phyloP scores from a whole-genome alignment of 1,284 basidiomycete species.

The Puccinia coronata region DNA sequence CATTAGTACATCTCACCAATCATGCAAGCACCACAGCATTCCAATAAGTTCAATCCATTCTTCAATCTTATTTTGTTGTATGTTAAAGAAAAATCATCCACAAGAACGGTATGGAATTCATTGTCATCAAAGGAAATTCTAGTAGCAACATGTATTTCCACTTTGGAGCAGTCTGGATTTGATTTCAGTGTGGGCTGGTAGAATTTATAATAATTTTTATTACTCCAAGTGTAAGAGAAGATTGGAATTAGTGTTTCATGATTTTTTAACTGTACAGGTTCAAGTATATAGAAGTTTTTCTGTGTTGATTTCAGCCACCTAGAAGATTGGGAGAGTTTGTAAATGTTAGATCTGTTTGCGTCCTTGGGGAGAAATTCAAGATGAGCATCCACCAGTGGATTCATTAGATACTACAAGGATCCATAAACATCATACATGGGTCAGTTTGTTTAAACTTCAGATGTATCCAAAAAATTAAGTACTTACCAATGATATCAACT shows the following conservation, averaged over 20 bases:
- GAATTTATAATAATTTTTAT: not conserved
- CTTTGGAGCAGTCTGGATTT: not conserved
- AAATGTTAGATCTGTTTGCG: not conserved
- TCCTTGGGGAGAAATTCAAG: slow-evolving; percentile 2
- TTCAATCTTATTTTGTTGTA: not conserved
- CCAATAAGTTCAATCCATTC: not conserved
- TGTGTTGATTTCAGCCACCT: not conserved
- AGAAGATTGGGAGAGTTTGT: not conserved
- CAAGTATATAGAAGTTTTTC: not conserved
- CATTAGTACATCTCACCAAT: not conserved
- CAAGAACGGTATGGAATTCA: not conserved
- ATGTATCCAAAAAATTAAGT: not conserved
- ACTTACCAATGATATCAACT: slow-evolving; percentile 5
- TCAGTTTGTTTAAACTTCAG: too few species aligned
- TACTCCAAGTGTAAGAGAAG: not conserved
- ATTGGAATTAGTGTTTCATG: not conserved
- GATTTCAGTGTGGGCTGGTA: not conserved
- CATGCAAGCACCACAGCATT: not conserved
- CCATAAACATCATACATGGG: too few species aligned
- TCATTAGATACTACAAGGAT: not conserved
- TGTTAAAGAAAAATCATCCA: not conserved
- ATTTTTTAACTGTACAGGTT: not conserved
- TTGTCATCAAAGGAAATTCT: not conserved
- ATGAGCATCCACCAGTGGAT: not conserved
- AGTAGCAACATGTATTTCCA: not conserved